Evolutionary conservation across 805 yeast species (phyloP).

Genomic region (Scheffersomyces ergatensis): DNA sequence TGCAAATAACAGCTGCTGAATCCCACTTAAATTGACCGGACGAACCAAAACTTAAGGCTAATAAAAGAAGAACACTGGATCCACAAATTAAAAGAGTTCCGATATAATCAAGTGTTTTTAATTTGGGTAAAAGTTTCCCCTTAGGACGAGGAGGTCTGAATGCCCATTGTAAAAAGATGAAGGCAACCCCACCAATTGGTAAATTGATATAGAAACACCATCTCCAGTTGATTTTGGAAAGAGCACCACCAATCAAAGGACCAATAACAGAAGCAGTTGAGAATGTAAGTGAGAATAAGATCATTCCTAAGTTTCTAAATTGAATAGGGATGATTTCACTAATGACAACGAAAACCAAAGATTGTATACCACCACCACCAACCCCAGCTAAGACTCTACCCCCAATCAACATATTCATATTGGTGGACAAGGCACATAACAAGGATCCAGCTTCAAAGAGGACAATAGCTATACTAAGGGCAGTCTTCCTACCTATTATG

Average conservation of each 20-base stretch:
- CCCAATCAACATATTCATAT: conserved; percentile 38
- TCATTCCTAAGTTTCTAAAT: conserved; percentile 53
- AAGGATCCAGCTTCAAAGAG: conserved; percentile 29
- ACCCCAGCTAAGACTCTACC: conserved; percentile 57
- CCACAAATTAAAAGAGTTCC: conserved; percentile 43
- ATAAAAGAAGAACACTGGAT: conserved; percentile 41
- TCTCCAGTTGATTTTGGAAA: conserved; percentile 60
- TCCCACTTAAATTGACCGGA: conserved; percentile 47
- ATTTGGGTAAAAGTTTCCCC: conserved; percentile 31
- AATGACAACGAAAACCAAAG: conserved; percentile 50
- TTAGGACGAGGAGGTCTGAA: conserved; percentile 45
- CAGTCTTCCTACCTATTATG: conserved; percentile 33
- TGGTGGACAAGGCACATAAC: conserved; percentile 33
- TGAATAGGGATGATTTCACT: conserved; percentile 55
- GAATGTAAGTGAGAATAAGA: conserved; percentile 48
- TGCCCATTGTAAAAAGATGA: conserved; percentile 29
- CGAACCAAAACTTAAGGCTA: conserved; percentile 50
- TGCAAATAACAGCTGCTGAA: conserved; percentile 48
- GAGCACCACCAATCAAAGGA: conserved; percentile 52
- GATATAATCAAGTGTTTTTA: conserved; percentile 42
- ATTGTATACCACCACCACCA: conserved; percentile 58
- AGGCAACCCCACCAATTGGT: conserved; percentile 58
- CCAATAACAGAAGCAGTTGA: conserved; percentile 53
- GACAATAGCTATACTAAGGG: conserved; percentile 16
- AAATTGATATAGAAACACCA: conserved; percentile 73